Percentiles rank a stretch among this genome's conserved stretches.
Evolutionary conservation across 257 asterid species (phyloP).

Genomic region (Plectranthus barbatus): DNA sequence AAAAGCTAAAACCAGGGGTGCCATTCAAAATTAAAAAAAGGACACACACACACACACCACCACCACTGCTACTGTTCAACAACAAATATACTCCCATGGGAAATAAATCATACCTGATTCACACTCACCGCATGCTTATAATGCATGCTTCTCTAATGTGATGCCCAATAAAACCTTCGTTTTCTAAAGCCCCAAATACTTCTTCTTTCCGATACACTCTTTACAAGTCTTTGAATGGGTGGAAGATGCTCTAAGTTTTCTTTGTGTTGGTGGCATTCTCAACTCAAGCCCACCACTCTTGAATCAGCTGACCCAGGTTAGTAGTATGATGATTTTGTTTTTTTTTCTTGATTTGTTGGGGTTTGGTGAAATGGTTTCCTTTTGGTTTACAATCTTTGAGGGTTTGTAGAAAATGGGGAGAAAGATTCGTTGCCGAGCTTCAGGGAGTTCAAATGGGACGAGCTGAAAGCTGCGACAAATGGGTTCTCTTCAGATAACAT

Average conservation of each 20-base stretch:
- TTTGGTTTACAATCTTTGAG: neutral
- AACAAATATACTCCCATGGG: neutral
- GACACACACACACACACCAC: conserved; percentile 12
- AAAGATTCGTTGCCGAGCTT: conserved; percentile 32
- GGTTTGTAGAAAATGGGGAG: conserved; percentile 40
- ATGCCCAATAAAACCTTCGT: conserved; percentile 12
- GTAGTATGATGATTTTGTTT: neutral
- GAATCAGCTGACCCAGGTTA: conserved; percentile 37
- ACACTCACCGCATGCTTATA: conserved; percentile 30
- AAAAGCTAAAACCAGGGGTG: conserved; percentile 22
- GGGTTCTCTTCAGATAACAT: conserved; percentile 47
- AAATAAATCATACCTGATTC: conserved; percentile 1
- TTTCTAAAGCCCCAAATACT: neutral
- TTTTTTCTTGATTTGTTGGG: neutral
- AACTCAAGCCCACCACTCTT: conserved; percentile 31
- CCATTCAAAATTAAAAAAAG: neutral
- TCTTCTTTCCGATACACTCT: neutral
- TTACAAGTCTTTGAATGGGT: conserved; percentile 25
- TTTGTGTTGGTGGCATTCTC: conserved; percentile 41
- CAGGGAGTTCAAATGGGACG: conserved; percentile 48
- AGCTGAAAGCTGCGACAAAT: conserved; percentile 44
- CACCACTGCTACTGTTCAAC: conserved; percentile 18
- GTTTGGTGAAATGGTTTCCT: neutral
- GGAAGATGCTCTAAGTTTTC: conserved; percentile 41
- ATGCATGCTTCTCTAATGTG: conserved; percentile 24